phyloP scores from a whole-genome alignment of 768 basidiomycete genomes.

The Pisolithus orientalis region DNA sequence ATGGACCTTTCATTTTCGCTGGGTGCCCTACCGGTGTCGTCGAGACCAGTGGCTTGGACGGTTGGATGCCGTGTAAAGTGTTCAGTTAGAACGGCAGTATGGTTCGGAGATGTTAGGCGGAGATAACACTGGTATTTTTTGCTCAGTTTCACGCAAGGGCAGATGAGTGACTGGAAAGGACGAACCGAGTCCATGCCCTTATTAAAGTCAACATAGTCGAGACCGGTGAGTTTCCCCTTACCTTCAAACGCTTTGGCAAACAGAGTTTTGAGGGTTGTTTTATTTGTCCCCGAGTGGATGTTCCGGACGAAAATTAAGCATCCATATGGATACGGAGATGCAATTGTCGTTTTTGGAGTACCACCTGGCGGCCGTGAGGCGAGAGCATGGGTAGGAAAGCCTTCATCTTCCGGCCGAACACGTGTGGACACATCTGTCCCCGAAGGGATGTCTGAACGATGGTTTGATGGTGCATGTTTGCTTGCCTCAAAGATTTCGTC shows the following conservation, averaged over 20 bases:
- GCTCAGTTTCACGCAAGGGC: not conserved
- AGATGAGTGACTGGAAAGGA: not conserved
- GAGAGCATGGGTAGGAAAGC: too few relatives aligned
- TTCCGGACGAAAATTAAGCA: constrained; percentile 70
- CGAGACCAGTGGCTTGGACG: constrained; percentile 48
- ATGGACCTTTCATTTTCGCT: constrained; percentile 27
- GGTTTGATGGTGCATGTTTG: not conserved
- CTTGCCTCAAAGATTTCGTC: constrained; percentile 32
- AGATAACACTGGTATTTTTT: constrained; percentile 56
- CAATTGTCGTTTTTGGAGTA: constrained; percentile 6
- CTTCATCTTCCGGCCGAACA: not conserved
- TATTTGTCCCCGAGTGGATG: constrained; percentile 71
- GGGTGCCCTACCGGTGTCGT: constrained; percentile 37
- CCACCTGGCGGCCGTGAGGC: not conserved
- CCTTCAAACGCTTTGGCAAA: constrained; percentile 40
- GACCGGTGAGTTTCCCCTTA: constrained; percentile 21
- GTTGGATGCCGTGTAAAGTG: constrained; percentile 35
- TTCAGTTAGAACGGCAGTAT: constrained; percentile 39
- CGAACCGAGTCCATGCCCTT: constrained; percentile 72
- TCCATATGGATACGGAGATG: constrained; percentile 48
- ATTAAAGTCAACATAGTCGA: constrained; percentile 77
- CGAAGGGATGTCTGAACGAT: not conserved
- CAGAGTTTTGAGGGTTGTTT: constrained; percentile 64
- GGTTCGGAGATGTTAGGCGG: constrained; percentile 50
- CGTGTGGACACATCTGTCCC: not conserved